These are phyloP conservation scores for Trichophyton benhamiae DNA, from an alignment of 2,329 filamentous ascomycete species.

Conservation along the genomic window DNA sequence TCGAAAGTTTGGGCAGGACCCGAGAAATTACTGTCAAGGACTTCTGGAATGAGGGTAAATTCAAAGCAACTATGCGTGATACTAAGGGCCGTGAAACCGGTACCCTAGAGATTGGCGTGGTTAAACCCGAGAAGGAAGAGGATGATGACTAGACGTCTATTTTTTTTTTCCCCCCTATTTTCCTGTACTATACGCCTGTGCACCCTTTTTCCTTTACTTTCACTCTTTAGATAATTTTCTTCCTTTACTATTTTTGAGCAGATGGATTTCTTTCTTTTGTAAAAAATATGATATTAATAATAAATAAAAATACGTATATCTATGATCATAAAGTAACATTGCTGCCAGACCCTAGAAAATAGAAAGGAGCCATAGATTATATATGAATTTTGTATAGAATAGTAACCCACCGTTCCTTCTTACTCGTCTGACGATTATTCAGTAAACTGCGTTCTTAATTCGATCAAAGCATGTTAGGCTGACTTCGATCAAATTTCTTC, in stretches of 20 bases:
- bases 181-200: not conserved
- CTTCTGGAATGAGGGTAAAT: conserved; percentile 71
- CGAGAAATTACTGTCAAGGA: conserved; percentile 93
- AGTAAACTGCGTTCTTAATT: no score
- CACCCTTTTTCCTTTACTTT: not conserved
- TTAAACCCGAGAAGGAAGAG: conserved; percentile 25
- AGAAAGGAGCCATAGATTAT: no score
- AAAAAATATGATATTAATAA: not conserved
- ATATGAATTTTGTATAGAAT: no score
- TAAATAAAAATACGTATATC: no score
- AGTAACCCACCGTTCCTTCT: no score
- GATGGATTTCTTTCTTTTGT: not conserved
- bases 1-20: conserved; percentile 87
- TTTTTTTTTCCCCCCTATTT: not conserved
- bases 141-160: conserved; percentile 13
- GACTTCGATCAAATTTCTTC: no score
- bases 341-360: no score
- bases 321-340: not conserved
- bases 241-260: not conserved
- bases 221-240: not conserved
- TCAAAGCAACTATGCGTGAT: conserved; percentile 48
- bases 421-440: no score
- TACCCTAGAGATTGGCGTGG: conserved; percentile 37
- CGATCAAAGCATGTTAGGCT: no score
- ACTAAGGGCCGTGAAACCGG: conserved; percentile 36